Evolutionary conservation across 768 basidiomycete species (phyloP).

Genomic region (Lentinula raphanica): DNA sequence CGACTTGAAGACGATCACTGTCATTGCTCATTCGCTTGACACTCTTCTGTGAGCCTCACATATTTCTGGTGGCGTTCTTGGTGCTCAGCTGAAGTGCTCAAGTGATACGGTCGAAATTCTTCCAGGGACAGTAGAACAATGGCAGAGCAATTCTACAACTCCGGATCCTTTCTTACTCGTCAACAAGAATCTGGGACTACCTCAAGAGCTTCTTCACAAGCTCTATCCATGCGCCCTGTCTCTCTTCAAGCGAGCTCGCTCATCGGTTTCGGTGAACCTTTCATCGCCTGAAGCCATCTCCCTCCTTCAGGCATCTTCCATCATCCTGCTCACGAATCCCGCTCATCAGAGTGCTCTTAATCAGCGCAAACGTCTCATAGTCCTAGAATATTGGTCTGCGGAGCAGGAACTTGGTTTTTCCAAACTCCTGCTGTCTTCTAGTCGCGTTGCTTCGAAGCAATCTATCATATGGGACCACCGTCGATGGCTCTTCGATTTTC

Average conservation of each 20-base stretch:
- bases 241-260: slow-evolving; percentile 26
- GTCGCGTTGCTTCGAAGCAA: slow-evolving; percentile 55
- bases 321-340: slow-evolving; percentile 63
- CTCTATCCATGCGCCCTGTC: slow-evolving; percentile 43
- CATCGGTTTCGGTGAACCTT: background rate
- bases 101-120: slow-evolving; percentile 57
- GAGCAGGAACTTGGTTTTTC: slow-evolving; percentile 44
- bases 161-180: slow-evolving; percentile 55
- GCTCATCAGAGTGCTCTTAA: slow-evolving; percentile 68
- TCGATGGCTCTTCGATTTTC: slow-evolving; percentile 52
- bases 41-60: background rate
- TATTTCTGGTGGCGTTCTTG: background rate
- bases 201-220: slow-evolving; percentile 48
- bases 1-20: background rate
- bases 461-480: slow-evolving; percentile 69
- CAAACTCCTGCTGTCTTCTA: slow-evolving; percentile 42
- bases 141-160: slow-evolving; percentile 31
- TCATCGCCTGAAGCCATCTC: slow-evolving; percentile 12
- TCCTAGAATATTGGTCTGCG: slow-evolving; percentile 28
- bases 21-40: background rate
- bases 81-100: background rate
- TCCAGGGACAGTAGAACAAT: slow-evolving; percentile 49
- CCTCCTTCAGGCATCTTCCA: slow-evolving; percentile 31
- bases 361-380: slow-evolving; percentile 48
- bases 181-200: slow-evolving; percentile 61